A percentile compares a stretch with the other conserved stretches of the same genome.
These are phyloP conservation scores for Mortierella sp. DNA, from an alignment of 371 early-diverging fungal species.

Conservation along the genomic window DNA sequence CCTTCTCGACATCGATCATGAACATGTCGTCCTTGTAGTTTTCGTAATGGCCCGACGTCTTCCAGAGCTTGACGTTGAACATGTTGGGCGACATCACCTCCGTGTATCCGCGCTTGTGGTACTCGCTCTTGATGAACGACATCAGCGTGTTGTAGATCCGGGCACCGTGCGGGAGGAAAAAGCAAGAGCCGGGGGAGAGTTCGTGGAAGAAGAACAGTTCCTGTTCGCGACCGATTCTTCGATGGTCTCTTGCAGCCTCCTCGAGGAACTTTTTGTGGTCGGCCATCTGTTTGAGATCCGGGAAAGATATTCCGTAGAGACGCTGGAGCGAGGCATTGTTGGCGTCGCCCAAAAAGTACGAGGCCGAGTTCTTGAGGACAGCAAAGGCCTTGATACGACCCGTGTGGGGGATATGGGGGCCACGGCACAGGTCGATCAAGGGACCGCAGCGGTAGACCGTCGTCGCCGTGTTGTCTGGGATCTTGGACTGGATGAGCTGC, in stretches of 20 bases:
- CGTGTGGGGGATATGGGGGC: slow-evolving; percentile 99
- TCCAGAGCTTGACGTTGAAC: slow-evolving; percentile 97
- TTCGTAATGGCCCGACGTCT: slow-evolving; percentile 98
- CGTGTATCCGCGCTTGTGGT: slow-evolving; percentile 82
- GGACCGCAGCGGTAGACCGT: slow-evolving; percentile 99
- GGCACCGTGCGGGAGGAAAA: slow-evolving; percentile 98
- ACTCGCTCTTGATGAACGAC: slow-evolving; percentile 87
- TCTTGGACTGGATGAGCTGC: slow-evolving; percentile 91
- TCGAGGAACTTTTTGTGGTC: slow-evolving; percentile 94
- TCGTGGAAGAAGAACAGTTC: slow-evolving; percentile 99
- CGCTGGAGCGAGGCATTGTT: slow-evolving; percentile 99
- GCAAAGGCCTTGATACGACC: slow-evolving; percentile 95
- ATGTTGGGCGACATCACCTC: slow-evolving; percentile 99
- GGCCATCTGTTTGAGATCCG: slow-evolving; percentile 93
- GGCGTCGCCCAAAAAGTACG: slow-evolving; percentile 99
- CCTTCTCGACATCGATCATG: slow-evolving; percentile 91
- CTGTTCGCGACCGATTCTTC: slow-evolving; percentile 95
- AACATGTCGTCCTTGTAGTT: slow-evolving; percentile 99
- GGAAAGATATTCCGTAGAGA: slow-evolving; percentile 99
- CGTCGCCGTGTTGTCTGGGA: slow-evolving; percentile 93
- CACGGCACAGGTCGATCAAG: slow-evolving; percentile 98
- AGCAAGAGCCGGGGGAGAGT: slow-evolving; percentile 96
- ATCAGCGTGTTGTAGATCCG: slow-evolving; percentile 96
- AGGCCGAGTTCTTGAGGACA: slow-evolving; percentile 97
- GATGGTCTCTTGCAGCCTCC: slow-evolving; percentile 98